phyloP scores from a whole-genome alignment of 768 basidiomycete species.

The Rhodotorula kratochvilovae region DNA sequence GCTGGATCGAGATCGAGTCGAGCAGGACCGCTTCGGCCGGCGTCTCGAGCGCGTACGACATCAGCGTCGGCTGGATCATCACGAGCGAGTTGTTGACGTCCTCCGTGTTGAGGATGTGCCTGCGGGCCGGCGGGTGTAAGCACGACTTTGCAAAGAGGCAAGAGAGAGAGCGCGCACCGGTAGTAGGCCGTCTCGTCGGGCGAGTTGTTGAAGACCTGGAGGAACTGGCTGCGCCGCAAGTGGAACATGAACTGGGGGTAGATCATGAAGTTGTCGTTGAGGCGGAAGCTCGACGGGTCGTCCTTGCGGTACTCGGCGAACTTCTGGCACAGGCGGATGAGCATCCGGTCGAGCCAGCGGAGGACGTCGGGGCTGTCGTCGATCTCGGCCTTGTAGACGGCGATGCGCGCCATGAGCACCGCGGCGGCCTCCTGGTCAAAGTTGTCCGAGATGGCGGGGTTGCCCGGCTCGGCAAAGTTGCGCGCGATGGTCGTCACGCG shows the following conservation, averaged over 20 bases:
- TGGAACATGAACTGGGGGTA: constrained; percentile 99
- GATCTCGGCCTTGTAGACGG: constrained; percentile 98
- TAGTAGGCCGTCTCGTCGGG: constrained; percentile 99
- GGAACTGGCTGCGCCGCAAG: constrained; percentile 88
- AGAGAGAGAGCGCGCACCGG: constrained; percentile 52
- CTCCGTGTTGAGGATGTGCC: constrained; percentile 90
- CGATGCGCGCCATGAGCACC: constrained; percentile 96
- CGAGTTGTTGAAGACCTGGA: constrained; percentile 99
- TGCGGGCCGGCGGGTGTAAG: constrained; percentile 44
- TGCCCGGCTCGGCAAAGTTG: constrained; percentile 96
- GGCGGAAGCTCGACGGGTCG: constrained; percentile 86
- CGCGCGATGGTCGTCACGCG: constrained; percentile 98
- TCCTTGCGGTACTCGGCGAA: constrained; percentile 99
- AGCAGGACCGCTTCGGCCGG: constrained; percentile 88
- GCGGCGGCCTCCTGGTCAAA: constrained; percentile 99
- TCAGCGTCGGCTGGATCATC: constrained; percentile 99
- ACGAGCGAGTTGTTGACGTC: constrained; percentile 99
- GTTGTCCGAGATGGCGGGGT: constrained; percentile 81
- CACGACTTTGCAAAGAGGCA: too few relatives aligned
- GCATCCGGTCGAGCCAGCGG: constrained; percentile 96
- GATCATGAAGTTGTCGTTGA: constrained; percentile 93
- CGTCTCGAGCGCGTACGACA: constrained; percentile 94
- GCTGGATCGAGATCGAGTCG: constrained; percentile 95
- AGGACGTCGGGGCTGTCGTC: constrained; percentile 96
- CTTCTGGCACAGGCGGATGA: constrained; percentile 96